Conservation (phyloP, 768 basidiomycete genomes). For the Dendrothele bispora region DNA sequence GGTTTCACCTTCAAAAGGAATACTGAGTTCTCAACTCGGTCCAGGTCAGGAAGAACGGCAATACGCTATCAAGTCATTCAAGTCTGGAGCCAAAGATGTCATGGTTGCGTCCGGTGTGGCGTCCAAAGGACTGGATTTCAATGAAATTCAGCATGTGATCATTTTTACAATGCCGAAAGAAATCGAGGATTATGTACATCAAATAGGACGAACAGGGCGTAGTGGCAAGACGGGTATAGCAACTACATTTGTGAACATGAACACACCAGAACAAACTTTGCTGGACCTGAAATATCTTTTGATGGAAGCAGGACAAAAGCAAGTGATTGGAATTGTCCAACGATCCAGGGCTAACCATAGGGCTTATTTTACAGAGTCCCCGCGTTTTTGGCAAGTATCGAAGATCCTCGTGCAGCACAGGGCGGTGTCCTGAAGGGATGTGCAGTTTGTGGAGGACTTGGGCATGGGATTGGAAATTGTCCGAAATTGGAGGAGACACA, state of each 20-base stretch:
- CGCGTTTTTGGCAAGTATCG: conserved; percentile 85
- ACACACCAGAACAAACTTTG: conserved; percentile 92
- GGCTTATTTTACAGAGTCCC: conserved; percentile 77
- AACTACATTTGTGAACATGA: conserved; percentile 99
- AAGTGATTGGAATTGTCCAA: too few species aligned
- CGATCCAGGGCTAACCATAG: too few species aligned
- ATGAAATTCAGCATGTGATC: conserved; percentile 98
- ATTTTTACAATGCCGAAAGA: conserved; percentile 99
- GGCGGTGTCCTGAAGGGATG: conserved; percentile 84
- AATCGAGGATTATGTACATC: conserved; percentile 99
- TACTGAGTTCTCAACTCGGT: conserved; percentile 2
- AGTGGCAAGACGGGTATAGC: conserved; percentile 99
- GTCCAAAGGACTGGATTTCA: conserved; percentile 97
- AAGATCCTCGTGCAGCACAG: conserved; percentile 84
- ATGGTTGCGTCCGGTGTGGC: conserved; percentile 99
- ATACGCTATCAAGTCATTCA: conserved; percentile 98
- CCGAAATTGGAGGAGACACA: conserved; percentile 96
- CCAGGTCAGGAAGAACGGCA: conserved; percentile 97
- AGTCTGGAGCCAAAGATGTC: conserved; percentile 95
- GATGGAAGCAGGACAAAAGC: conserved; percentile 98
- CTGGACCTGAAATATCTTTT: conserved; percentile 95
- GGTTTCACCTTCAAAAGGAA: neutral
- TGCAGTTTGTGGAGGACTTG: conserved; percentile 96
- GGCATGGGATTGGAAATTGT: conserved; percentile 92
- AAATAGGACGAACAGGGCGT: conserved; percentile 96